A percentile compares a stretch with the other conserved stretches of the same genome.
Conservation (phyloP, 2,329 filamentous ascomycete genomes). For the Incumbomyces lentus region DNA sequence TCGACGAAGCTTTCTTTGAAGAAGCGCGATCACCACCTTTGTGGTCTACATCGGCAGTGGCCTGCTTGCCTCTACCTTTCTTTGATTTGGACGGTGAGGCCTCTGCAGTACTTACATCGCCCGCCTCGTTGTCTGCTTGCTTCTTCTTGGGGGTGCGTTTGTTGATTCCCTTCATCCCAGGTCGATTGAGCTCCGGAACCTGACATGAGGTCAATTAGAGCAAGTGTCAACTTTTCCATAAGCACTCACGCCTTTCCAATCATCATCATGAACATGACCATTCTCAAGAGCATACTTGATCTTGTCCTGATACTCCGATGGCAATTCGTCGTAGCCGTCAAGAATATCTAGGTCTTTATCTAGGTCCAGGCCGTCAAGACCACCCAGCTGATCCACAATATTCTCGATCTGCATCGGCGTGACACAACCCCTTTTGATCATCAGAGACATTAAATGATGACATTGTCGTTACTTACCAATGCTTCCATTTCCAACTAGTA, state of each 20-base stretch:
- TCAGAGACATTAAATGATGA: not conserved
- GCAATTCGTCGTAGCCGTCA: constrained; percentile 72
- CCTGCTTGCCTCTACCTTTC: constrained; percentile 10
- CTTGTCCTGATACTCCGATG: constrained; percentile 60
- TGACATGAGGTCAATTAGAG: constrained; percentile 27
- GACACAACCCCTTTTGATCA: constrained; percentile 65
- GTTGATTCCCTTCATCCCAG: constrained; percentile 56
- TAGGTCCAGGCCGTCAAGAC: constrained; percentile 32
- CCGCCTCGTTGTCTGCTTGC: constrained; percentile 24
- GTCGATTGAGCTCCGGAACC: constrained; percentile 65
- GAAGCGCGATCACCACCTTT: constrained; percentile 8
- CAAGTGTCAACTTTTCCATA: constrained; percentile 1
- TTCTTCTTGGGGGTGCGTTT: constrained; percentile 25
- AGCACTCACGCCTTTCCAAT: constrained; percentile 73
- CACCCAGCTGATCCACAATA: constrained; percentile 47
- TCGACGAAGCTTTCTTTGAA: constrained; percentile 19
- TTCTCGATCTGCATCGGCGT: constrained; percentile 64
- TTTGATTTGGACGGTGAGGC: constrained; percentile 16
- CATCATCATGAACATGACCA: constrained; percentile 72
- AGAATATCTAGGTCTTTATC: constrained; percentile 36
- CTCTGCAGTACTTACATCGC: constrained; percentile 15
- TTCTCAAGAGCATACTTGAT: constrained; percentile 60
- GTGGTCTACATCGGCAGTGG: not conserved
- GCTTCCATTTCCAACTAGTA: constrained; percentile 65
- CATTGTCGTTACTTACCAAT: constrained; percentile 55